Evolutionary conservation across 2,329 filamentous ascomycete species (phyloP).

Genomic region (Simplicillium aogashimaense): DNA sequence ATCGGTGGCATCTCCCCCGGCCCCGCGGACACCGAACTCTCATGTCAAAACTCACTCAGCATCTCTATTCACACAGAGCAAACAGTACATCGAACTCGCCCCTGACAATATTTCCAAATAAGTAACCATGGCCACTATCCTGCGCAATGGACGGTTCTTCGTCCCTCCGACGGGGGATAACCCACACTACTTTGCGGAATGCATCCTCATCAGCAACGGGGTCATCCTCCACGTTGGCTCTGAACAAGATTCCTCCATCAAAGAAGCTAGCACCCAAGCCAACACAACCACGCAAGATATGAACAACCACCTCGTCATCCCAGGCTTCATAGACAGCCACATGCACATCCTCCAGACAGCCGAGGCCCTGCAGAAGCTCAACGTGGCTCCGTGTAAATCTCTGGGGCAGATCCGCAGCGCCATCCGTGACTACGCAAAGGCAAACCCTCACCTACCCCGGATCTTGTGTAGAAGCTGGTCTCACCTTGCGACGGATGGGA

Average conservation of each 20-base stretch:
- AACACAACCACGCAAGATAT: constrained; percentile 8
- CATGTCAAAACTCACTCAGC: too few relatives aligned
- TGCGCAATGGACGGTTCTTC: constrained; percentile 5
- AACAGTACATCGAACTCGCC: not conserved
- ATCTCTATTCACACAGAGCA: too few relatives aligned
- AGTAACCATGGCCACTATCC: constrained; percentile 2
- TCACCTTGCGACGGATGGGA: constrained; percentile 23
- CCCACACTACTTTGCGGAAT: constrained; percentile 3
- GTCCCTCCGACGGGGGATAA: not conserved
- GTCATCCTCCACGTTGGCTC: constrained; percentile 3
- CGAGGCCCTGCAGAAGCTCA: constrained; percentile 34
- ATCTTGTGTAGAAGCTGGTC: constrained; percentile 40
- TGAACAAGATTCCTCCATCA: constrained; percentile 1
- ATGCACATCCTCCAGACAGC: constrained; percentile 40
- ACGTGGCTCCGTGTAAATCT: constrained; percentile 29
- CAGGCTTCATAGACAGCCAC: constrained; percentile 42
- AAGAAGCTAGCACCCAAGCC: not conserved
- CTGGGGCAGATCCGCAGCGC: constrained; percentile 31
- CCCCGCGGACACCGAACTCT: too few relatives aligned
- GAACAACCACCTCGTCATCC: constrained; percentile 24
- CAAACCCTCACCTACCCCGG: constrained; percentile 28
- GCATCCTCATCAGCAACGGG: constrained; percentile 1
- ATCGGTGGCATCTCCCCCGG: too few relatives aligned
- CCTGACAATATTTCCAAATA: not conserved
- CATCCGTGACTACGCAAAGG: constrained; percentile 27